Base-by-base conservation (phyloP, 176 grass and related monocot genomes). In the Oryza officinalis region DNA sequence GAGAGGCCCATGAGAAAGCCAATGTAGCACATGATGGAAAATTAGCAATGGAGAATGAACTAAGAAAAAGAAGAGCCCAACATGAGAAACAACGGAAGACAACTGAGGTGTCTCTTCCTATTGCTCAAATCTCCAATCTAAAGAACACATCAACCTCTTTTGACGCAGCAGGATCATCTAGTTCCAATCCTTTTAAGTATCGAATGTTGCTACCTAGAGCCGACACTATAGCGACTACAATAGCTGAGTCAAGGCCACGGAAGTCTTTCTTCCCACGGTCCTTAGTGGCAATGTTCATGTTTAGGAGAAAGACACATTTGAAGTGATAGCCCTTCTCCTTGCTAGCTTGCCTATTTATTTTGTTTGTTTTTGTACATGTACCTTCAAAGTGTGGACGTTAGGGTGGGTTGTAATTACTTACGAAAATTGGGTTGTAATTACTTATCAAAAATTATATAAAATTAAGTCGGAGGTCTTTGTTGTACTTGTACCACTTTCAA, bases 251-350 rank as follows among this genome's bases (percentile, higher is more conserved):
- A 8, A 92, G 74, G 74, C 4, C 63, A 8, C 85, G 83, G 1
- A 90, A 87, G 59, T 92, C 88, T 0, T 85, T 87, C 44, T 91
- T 94, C 65, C 86, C 94, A 32, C 77, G 86, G 44, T 77, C 88
- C 78, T 63, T 94, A 69, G 73, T 78, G 45, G 41, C 78, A 8
- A 87, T 92, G 81, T 92, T 94, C 33, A 84, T 86, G 69, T 85
- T 73, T 45, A 92, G 60, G 86, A 94, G 87, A 83, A 97, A 97
- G 80, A 80, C 85, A 17, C 90, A 91, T 76, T 78, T 80, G 10
- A 91, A 85, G 65, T 82, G 82, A 49, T 3, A 64, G 7, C 67
- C 37, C 0, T 75, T 84, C 57, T 3, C 13, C 23, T n/a, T 23
- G 10, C 3, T 82, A 73, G 61, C n/a, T 40, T 86, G 20, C 35